Evolutionary conservation across 495 filamentous ascomycete species (phyloP), one percentile per base, ranked within the genome.

Genomic region (Ramalina intermedia): DNA sequence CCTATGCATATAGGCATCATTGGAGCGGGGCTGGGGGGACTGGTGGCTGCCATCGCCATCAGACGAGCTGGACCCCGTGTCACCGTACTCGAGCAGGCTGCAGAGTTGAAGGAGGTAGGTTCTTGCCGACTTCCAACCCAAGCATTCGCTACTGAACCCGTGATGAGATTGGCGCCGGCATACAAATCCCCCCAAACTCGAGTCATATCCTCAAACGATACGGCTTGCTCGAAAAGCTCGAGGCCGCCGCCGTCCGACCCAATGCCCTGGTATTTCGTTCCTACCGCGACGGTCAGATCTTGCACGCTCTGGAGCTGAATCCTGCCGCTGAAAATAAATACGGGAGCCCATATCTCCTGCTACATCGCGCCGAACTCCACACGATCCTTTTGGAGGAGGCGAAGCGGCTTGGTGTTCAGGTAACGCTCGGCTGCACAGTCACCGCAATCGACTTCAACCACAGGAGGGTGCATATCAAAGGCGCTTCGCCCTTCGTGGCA

Each of bases 341-440:
- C 52, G 62, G 65, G 14, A 69, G 67, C 0, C 73, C 73, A 2
- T 54, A 81, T 35, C 56, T 77, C 0, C 51, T 56, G 39, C 64
- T 54, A 33, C 77, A 82, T 53, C 70, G 79, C 20, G 77, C 73
- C 2, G 71, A 76, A 52, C 63, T 78, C 24, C 79, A 82, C 38
- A 60, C 60, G 16, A 69, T 68, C 29, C 61, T 83, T 6, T 65
- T 70, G 18, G 63, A 69, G 1, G 65, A 72, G 16, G 78, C 76
- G 0, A 43, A 65, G 20, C 67, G 71, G 16, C 66, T 82, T 1
- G 78, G 77, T 9, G 70, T 74, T 0, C 53, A 55, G n/a, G 58
- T 82, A 33, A 54, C 62, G 18, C 62, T 75, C 13, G 66, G 65
- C 17, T 64, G 70, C 17, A 60, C 61, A 16, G 70, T 75, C 7